Percentiles rank a stretch among this genome's conserved stretches.
Evolutionary conservation across 208 protist species (phyloP).

Genomic region (Wallacemonas sp.): DNA sequence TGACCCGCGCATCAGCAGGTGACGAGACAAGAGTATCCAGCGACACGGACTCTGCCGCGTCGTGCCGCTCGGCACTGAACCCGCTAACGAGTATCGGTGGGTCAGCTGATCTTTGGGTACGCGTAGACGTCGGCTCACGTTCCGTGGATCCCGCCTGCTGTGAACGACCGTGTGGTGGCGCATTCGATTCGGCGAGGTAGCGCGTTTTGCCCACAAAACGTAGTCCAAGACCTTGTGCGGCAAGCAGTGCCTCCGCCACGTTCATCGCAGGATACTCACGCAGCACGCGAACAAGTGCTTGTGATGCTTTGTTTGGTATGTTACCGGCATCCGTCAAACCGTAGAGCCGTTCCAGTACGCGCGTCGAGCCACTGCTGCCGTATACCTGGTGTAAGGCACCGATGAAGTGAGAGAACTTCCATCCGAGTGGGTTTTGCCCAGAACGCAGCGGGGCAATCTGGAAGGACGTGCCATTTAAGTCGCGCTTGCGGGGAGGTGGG

Average conservation of each 20-base stretch:
- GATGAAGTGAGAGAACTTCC: conserved; percentile 86
- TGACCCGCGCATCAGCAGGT: background rate
- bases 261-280: conserved; percentile 53
- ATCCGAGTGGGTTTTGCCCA: conserved; percentile 75
- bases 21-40: conserved; percentile 23
- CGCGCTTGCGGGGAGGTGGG: conserved; percentile 22
- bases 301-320: conserved; percentile 33
- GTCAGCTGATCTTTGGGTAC: background rate
- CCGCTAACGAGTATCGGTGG: conserved; percentile 12
- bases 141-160: background rate
- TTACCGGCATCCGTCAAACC: conserved; percentile 16
- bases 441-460: conserved; percentile 46
- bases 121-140: background rate
- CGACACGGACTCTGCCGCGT: conserved; percentile 4
- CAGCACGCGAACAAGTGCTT: conserved; percentile 45
- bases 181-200: no score
- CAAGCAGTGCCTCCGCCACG: conserved; percentile 72
- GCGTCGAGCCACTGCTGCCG: conserved; percentile 16
- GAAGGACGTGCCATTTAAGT: conserved; percentile 76
- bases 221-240: conserved; percentile 65
- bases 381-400: conserved; percentile 58
- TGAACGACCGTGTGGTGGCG: background rate
- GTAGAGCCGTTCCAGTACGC: conserved; percentile 45
- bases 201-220: conserved; percentile 64
- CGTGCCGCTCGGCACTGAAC: conserved; percentile 5